Evolutionary conservation across 1,284 basidiomycete species (phyloP).

Genomic region (Porodaedalea pini): DNA sequence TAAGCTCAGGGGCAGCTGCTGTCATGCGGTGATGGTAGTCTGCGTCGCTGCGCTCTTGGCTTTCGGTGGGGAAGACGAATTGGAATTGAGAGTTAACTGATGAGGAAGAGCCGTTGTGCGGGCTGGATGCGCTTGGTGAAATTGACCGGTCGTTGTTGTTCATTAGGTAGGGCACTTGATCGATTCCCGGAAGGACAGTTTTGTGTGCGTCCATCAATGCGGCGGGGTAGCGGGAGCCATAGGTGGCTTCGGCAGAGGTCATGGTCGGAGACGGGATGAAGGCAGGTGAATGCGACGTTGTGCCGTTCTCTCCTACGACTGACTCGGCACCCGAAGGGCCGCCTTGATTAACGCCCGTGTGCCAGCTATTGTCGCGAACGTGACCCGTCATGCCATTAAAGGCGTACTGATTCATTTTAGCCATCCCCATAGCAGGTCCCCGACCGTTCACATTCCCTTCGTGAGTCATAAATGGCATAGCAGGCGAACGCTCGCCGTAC

Average conservation of each 20-base stretch:
- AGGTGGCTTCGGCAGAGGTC: conserved; percentile 53
- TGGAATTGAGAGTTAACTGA: conserved; percentile 61
- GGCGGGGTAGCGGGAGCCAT: conserved; percentile 45
- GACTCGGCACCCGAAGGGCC: conserved; percentile 45
- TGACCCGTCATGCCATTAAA: conserved; percentile 39
- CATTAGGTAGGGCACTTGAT: conserved; percentile 61
- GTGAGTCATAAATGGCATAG: conserved; percentile 41
- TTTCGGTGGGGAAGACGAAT: conserved; percentile 52
- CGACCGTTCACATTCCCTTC: conserved; percentile 39
- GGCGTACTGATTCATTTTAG: conserved; percentile 53
- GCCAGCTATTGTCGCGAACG: conserved; percentile 53
- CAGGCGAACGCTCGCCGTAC: conserved; percentile 45
- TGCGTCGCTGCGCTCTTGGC: conserved; percentile 58
- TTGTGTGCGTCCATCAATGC: conserved; percentile 55
- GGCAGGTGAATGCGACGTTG: conserved; percentile 50
- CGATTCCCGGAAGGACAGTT: conserved; percentile 48
- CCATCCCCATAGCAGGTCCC: conserved; percentile 36
- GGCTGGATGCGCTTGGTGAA: conserved; percentile 65
- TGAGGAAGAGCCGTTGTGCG: conserved; percentile 59
- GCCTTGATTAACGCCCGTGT: conserved; percentile 40
- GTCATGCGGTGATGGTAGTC: conserved; percentile 58
- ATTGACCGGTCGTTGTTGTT: conserved; percentile 60
- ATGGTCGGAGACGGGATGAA: conserved; percentile 57
- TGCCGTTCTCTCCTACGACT: conserved; percentile 38
- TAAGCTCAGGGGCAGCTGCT: conserved; percentile 52